Conservation (phyloP, 306 rosid genomes). For the Dalbergia cochinchinensis region DNA sequence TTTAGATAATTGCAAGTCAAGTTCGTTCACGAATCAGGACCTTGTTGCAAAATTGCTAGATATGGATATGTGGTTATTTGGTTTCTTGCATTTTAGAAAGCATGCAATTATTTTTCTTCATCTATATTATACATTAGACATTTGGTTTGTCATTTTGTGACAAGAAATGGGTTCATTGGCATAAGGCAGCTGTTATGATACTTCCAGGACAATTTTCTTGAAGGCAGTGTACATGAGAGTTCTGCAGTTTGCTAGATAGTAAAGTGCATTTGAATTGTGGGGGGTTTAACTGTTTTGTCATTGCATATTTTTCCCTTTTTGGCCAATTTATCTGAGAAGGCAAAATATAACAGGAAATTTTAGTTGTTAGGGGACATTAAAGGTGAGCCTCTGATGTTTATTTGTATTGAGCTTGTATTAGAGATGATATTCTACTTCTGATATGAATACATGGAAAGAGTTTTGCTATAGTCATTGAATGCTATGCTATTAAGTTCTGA, state of each 20-base stretch:
- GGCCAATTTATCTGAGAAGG: background rate
- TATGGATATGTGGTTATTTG: constrained; percentile 3
- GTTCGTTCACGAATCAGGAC: constrained; percentile 7
- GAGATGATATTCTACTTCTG: no score
- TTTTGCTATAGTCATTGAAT: background rate
- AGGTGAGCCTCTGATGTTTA: background rate
- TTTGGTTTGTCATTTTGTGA: constrained; percentile 18
- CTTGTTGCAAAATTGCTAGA: background rate
- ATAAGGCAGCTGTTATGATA: constrained; percentile 5
- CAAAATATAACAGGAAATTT: background rate
- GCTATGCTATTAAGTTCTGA: constrained; percentile 2
- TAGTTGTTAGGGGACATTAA: background rate
- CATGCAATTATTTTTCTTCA: background rate
- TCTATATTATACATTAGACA: background rate
- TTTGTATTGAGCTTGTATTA: background rate
- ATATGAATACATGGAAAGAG: no score
- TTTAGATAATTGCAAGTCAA: background rate
- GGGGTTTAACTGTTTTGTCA: background rate
- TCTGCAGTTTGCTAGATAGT: background rate
- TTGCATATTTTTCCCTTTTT: background rate
- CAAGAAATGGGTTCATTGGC: background rate
- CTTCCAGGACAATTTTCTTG: background rate
- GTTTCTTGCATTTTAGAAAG: constrained; percentile 2
- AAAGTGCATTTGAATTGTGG: background rate
- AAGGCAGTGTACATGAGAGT: background rate